Evolutionary conservation across 148 eudicot species (phyloP).

Genomic region (Cornus suecica): DNA sequence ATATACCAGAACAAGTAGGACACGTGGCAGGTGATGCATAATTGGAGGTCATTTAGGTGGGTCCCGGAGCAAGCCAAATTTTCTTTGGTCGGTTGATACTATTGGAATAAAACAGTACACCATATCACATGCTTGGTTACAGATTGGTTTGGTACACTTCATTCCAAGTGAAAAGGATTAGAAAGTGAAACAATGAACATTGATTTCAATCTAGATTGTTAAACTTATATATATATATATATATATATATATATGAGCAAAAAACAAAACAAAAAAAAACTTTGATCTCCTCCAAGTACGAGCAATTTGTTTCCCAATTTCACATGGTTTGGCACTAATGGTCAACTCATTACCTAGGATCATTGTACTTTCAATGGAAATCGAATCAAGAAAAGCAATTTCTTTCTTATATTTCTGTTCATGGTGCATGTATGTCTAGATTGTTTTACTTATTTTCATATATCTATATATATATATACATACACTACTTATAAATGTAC

Average conservation of each 20-base stretch:
- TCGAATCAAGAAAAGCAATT: not conserved
- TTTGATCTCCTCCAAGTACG: too few species aligned
- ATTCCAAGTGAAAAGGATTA: too few species aligned
- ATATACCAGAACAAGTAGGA: not conserved
- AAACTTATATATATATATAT: too few species aligned
- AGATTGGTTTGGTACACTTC: not conserved
- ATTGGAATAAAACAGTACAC: not conserved
- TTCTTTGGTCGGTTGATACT: conserved; percentile 14
- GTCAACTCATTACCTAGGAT: not conserved
- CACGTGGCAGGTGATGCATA: conserved; percentile 9
- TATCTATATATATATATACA: too few species aligned
- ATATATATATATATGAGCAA: too few species aligned
- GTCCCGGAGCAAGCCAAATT: not conserved
- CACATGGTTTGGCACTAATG: conserved; percentile 11
- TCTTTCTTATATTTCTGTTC: not conserved
- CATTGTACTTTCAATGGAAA: not conserved
- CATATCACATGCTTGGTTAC: not conserved
- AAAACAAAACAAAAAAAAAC: too few species aligned
- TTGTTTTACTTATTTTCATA: not conserved
- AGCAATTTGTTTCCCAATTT: not conserved
- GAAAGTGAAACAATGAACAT: too few species aligned
- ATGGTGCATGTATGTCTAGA: not conserved
- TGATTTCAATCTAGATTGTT: too few species aligned
- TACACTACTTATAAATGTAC: too few species aligned
- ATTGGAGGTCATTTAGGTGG: not conserved